Evolutionary conservation across 441 rosid species (phyloP).

Genomic region (Brassica balearica): DNA sequence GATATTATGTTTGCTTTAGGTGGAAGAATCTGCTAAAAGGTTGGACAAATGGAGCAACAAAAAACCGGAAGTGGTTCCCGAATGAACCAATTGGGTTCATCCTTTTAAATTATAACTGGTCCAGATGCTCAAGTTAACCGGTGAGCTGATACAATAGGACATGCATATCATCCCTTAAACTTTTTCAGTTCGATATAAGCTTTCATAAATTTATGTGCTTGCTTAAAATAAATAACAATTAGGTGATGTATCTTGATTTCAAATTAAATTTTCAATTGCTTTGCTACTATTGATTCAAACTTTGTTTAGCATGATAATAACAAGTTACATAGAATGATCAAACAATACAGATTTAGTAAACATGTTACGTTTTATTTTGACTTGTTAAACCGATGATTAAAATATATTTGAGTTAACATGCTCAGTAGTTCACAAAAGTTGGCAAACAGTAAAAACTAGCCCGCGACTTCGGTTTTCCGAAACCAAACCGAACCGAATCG

Average conservation of each 20-base stretch:
- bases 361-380: no score
- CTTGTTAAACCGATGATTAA: no score
- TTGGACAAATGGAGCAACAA: conserved; percentile 49
- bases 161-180: background rate
- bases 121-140: background rate
- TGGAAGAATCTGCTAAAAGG: conserved; percentile 55
- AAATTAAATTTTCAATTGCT: background rate
- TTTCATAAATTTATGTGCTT: conserved; percentile 14
- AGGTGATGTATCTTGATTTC: conserved; percentile 4
- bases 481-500: no score
- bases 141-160: conserved; percentile 10
- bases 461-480: no score
- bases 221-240: background rate
- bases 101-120: background rate
- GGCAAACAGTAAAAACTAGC: no score
- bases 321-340: no score
- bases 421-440: no score
- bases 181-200: background rate
- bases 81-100: background rate
- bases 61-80: conserved; percentile 32
- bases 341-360: no score
- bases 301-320: background rate
- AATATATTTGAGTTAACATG: no score
- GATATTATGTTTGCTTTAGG: conserved; percentile 43
- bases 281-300: background rate